Evolutionary conservation across 192 early-diverging fungal genomes (phyloP).

Genomic region (Cetraspora pellucida): DNA sequence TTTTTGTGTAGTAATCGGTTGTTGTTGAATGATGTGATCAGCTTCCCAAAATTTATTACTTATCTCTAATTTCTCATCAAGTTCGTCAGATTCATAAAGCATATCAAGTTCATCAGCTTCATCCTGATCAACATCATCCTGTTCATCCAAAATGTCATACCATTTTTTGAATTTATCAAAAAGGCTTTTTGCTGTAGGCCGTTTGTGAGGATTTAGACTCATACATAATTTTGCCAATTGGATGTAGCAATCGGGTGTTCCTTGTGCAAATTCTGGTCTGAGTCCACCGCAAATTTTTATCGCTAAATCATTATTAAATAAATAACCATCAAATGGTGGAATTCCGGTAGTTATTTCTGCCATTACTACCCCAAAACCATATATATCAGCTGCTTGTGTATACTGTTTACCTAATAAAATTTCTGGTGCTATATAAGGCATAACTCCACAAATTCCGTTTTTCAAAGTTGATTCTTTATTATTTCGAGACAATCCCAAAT

Average conservation of each 20-base stretch:
- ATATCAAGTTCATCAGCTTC: too few relatives aligned
- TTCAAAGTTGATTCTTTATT: neutral
- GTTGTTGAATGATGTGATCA: too few relatives aligned
- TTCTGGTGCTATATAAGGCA: neutral
- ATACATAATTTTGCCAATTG: neutral
- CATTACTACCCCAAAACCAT: constrained; percentile 1
- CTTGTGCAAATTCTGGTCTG: neutral
- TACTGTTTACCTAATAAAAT: neutral
- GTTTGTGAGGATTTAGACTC: neutral
- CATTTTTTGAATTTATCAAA: too few relatives aligned
- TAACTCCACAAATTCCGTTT: neutral
- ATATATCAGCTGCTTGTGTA: neutral
- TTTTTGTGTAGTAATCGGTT: too few relatives aligned
- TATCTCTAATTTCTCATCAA: too few relatives aligned
- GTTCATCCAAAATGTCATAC: too few relatives aligned
- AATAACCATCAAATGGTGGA: neutral
- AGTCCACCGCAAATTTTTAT: neutral
- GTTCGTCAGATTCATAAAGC: too few relatives aligned
- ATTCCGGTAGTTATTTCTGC: neutral
- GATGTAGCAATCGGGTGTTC: neutral
- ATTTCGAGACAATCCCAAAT: neutral
- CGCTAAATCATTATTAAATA: neutral
- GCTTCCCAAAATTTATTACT: too few relatives aligned
- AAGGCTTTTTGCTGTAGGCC: neutral
- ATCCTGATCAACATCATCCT: too few relatives aligned